A percentile compares a stretch with the other conserved stretches of the same genome.
Conservation (phyloP, 1,284 basidiomycete species). For the Ganoderma multipileum region DNA sequence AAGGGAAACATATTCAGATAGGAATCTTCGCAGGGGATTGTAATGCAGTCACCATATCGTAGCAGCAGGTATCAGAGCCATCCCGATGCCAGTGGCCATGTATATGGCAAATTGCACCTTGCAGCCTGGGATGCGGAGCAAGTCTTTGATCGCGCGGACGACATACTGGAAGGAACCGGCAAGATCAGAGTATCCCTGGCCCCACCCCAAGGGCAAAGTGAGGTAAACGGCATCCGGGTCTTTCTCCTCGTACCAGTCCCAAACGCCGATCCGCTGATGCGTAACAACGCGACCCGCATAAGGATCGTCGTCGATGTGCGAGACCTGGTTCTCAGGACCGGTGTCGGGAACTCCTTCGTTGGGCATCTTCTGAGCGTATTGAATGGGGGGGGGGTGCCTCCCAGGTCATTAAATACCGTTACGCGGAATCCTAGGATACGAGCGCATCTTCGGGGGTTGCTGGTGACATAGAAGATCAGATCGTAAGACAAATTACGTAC, state of each 20-base stretch:
- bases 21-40: background rate
- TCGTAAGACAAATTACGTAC: background rate
- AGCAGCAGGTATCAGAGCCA: conserved; percentile 67
- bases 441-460: background rate
- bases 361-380: background rate
- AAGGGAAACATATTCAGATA: background rate
- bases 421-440: background rate
- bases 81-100: conserved; percentile 50
- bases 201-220: conserved; percentile 47
- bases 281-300: conserved; percentile 46
- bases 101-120: conserved; percentile 55
- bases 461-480: background rate
- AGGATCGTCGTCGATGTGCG: background rate
- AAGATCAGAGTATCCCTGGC: background rate
- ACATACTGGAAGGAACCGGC: conserved; percentile 52
- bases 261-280: conserved; percentile 68
- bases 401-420: background rate
- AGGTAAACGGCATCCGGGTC: conserved; percentile 45
- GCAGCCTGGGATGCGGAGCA: conserved; percentile 60
- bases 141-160: conserved; percentile 68
- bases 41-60: conserved; percentile 54
- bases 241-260: conserved; percentile 75
- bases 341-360: background rate
- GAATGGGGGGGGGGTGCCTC: background rate
- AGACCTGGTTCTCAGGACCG: background rate